Conservation (phyloP, 2,329 filamentous ascomycete species). For the Sporothrix curviconia region DNA sequence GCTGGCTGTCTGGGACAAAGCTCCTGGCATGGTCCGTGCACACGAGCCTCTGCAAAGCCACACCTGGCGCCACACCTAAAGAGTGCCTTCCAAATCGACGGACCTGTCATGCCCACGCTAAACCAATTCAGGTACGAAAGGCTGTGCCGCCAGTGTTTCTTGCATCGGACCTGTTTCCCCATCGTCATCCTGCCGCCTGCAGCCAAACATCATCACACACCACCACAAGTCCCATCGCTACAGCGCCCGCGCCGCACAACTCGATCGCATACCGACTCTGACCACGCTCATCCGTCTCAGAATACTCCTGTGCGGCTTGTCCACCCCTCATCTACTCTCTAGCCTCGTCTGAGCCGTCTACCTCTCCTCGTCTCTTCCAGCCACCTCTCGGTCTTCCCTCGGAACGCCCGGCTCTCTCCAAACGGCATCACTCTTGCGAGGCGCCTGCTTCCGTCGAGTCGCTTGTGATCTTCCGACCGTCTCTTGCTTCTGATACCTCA, state of each 20-base stretch:
- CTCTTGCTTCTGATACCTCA: no score
- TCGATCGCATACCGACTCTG: no score
- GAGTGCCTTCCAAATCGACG: not conserved
- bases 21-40: slow-evolving; percentile 11
- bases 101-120: not conserved
- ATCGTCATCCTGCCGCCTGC: slow-evolving; percentile 9
- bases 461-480: no score
- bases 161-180: slow-evolving; percentile 1
- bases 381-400: no score
- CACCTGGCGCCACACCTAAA: not conserved
- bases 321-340: no score
- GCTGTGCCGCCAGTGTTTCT: slow-evolving; percentile 3
- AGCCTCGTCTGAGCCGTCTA: not conserved
- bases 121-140: not conserved
- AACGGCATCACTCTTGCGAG: not conserved
- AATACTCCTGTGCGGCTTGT: no score
- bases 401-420: not conserved
- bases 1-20: not conserved
- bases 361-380: not conserved
- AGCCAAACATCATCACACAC: not conserved
- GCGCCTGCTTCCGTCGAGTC: no score
- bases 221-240: not conserved
- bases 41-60: not conserved
- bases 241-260: no score
- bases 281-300: no score